These are phyloP conservation scores for Ophiostoma australiae DNA, from an alignment of 2,329 filamentous ascomycete genomes.

Conservation along the genomic window DNA sequence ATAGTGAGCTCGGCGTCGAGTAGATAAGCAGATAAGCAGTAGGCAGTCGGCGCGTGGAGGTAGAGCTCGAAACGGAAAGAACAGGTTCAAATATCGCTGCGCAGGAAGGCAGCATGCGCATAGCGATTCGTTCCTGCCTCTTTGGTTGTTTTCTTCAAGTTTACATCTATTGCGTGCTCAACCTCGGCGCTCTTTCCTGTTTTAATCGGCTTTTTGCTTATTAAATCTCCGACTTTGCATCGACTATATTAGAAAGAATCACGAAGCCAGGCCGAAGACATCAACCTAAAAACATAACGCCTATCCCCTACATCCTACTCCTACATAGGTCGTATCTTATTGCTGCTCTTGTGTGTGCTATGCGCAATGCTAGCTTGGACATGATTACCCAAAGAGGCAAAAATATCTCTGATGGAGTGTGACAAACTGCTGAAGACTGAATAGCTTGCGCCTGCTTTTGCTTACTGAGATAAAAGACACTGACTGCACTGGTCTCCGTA, in stretches of 20 bases:
- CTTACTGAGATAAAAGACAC: not conserved
- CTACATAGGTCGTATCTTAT: not conserved
- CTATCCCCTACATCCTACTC: not conserved
- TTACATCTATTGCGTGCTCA: not conserved
- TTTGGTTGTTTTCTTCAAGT: not conserved
- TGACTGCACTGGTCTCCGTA: not conserved
- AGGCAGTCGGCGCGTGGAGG: not conserved
- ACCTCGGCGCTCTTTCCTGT: not conserved
- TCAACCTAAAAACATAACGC: not conserved
- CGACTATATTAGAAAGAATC: not conserved
- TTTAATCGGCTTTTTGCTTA: not conserved
- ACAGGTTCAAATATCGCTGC: not conserved
- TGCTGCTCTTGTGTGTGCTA: not conserved
- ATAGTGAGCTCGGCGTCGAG: not conserved
- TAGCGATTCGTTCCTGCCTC: not conserved
- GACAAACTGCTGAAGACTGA: not conserved
- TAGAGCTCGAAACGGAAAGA: not conserved
- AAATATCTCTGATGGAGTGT: not conserved
- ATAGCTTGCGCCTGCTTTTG: not conserved
- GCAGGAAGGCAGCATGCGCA: not conserved
- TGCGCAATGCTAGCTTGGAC: slow-evolving; percentile 3
- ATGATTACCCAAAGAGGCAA: slow-evolving; percentile 20
- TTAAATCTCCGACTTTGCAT: not conserved
- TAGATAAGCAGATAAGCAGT: slow-evolving; percentile 4
- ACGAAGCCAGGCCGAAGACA: not conserved